phyloP scores from a whole-genome alignment of 2,329 filamentous ascomycete genomes.

The Chaetomiaceae sp. region DNA sequence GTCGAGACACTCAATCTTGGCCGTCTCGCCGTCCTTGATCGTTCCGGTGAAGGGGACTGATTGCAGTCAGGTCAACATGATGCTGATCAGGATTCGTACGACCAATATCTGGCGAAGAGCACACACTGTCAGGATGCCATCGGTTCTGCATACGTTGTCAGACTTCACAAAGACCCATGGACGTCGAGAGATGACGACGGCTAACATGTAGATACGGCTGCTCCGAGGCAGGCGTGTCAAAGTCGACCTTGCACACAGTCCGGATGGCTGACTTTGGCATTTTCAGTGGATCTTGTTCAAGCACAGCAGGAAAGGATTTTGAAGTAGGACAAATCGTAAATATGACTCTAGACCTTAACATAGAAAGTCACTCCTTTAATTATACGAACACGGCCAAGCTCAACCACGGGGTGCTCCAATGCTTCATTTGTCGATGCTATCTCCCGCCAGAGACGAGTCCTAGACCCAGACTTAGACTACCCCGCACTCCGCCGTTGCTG shows the following conservation, averaged over 20 bases:
- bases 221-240: constrained; percentile 64
- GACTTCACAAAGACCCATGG: not conserved
- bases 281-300: constrained; percentile 1
- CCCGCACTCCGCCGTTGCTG: too few species aligned
- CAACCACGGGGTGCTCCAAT: too few species aligned
- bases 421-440: too few species aligned
- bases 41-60: constrained; percentile 66
- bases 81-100: not conserved
- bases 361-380: too few species aligned
- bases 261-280: constrained; percentile 51
- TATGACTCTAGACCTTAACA: too few species aligned
- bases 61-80: not conserved
- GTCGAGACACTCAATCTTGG: constrained; percentile 90
- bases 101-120: too few species aligned
- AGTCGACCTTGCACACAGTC: constrained; percentile 65
- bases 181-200: too few species aligned
- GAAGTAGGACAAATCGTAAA: too few species aligned
- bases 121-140: constrained; percentile 83
- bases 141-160: constrained; percentile 57
- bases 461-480: too few species aligned
- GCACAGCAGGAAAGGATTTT: too few species aligned
- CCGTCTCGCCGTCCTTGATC: constrained; percentile 77
- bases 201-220: constrained; percentile 66
- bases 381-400: too few species aligned
- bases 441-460: too few species aligned